phyloP scores from a whole-genome alignment of 2,329 filamentous ascomycete genomes.

The Sporothrix globosa region DNA sequence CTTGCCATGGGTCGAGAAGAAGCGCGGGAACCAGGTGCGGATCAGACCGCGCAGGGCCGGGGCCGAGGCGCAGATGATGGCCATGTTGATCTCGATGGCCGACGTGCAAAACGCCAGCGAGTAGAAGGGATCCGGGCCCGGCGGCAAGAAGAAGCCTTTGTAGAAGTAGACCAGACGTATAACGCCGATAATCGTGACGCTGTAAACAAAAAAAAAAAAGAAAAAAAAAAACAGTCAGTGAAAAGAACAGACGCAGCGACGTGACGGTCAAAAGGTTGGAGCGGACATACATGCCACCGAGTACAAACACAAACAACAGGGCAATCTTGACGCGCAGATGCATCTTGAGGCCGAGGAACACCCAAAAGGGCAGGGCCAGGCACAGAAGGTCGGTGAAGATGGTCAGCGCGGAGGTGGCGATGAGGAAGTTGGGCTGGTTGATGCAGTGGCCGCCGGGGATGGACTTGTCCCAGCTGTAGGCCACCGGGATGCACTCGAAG shows the following conservation, averaged over 20 bases:
- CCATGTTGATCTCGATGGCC: slow-evolving; percentile 48
- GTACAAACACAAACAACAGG: slow-evolving; percentile 32
- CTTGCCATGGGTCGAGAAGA: slow-evolving; percentile 32
- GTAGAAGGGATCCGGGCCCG: slow-evolving; percentile 39
- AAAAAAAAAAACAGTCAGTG: not conserved
- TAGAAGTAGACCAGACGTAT: slow-evolving; percentile 44
- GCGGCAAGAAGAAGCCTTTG: slow-evolving; percentile 41
- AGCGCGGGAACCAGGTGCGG: slow-evolving; percentile 36
- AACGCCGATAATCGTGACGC: slow-evolving; percentile 45
- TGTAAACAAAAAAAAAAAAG: slow-evolving; percentile 31
- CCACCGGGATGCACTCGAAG: slow-evolving; percentile 48
- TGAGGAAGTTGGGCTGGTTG: slow-evolving; percentile 39
- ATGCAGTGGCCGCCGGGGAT: slow-evolving; percentile 47
- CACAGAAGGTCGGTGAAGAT: slow-evolving; percentile 51
- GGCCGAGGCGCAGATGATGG: slow-evolving; percentile 49
- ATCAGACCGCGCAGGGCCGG: slow-evolving; percentile 32
- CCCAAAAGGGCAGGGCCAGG: slow-evolving; percentile 48
- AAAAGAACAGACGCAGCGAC: too few relatives aligned
- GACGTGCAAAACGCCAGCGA: slow-evolving; percentile 46
- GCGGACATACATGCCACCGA: not conserved
- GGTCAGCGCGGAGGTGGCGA: slow-evolving; percentile 47
- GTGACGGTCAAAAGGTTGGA: too few relatives aligned
- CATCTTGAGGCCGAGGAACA: slow-evolving; percentile 42
- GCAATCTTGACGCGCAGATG: slow-evolving; percentile 41
- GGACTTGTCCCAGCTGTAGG: slow-evolving; percentile 51